phyloP scores from a whole-genome alignment of 768 basidiomycete genomes.

The Leccinum variicolor region DNA sequence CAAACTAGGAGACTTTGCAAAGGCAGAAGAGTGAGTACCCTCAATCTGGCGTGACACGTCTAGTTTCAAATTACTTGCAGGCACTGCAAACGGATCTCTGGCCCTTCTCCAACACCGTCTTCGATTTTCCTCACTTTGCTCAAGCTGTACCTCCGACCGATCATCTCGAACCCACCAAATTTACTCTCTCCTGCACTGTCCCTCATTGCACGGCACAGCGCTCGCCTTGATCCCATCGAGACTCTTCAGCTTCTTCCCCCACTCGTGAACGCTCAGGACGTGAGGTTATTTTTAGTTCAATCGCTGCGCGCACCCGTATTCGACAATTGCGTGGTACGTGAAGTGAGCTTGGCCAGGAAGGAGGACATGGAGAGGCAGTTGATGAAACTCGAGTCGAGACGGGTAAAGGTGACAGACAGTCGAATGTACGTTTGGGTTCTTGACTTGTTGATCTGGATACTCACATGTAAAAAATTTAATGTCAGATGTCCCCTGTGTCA shows the following conservation, averaged over 20 bases:
- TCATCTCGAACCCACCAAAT: slow-evolving; percentile 45
- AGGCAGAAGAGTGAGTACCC: slow-evolving; percentile 82
- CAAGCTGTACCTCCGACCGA: slow-evolving; percentile 81
- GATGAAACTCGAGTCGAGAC: slow-evolving; percentile 72
- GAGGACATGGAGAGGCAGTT: slow-evolving; percentile 73
- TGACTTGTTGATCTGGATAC: background rate
- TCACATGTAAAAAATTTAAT: background rate
- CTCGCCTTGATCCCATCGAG: slow-evolving; percentile 76
- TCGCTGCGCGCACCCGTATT: slow-evolving; percentile 63
- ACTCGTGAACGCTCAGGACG: slow-evolving; percentile 78
- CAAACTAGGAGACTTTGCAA: slow-evolving; percentile 72
- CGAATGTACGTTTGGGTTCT: slow-evolving; percentile 68
- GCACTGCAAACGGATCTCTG: slow-evolving; percentile 85
- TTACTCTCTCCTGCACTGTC: slow-evolving; percentile 80
- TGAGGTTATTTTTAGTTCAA: slow-evolving; percentile 74
- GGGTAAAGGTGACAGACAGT: slow-evolving; percentile 88
- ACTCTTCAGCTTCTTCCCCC: slow-evolving; percentile 88
- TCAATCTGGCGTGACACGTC: background rate
- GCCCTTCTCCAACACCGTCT: slow-evolving; percentile 49
- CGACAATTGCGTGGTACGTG: slow-evolving; percentile 65
- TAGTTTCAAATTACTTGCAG: slow-evolving; percentile 38
- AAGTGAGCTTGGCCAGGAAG: slow-evolving; percentile 68
- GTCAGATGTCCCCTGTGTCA: slow-evolving; percentile 92
- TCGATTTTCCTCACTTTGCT: slow-evolving; percentile 82
- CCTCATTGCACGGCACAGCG: slow-evolving; percentile 83